Conservation (phyloP, 805 yeast species). For the Metschnikowia rubicola region DNA sequence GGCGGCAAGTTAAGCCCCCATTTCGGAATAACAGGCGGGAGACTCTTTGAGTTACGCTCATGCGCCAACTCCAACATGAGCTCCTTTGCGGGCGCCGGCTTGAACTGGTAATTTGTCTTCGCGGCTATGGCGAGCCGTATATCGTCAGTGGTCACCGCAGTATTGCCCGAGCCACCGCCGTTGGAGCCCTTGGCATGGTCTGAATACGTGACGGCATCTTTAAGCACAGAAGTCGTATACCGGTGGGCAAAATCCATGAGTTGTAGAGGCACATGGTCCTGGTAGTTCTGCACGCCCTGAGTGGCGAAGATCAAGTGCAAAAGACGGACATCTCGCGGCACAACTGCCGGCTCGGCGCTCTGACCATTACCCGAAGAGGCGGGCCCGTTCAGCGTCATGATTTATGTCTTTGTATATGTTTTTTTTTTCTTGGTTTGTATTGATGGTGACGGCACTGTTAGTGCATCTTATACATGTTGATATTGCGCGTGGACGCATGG, state of each 20-base stretch:
- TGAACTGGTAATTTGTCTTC: constrained; percentile 91
- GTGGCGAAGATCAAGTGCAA: constrained; percentile 89
- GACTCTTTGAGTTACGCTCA: constrained; percentile 82
- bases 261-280: constrained; percentile 93
- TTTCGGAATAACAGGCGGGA: constrained; percentile 87
- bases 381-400: constrained; percentile 12
- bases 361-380: constrained; percentile 7
- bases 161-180: constrained; percentile 24
- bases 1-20: constrained; percentile 96
- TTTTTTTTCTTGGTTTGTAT: too few species aligned
- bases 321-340: constrained; percentile 89
- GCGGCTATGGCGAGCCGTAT: constrained; percentile 90
- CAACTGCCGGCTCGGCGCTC: constrained; percentile 24
- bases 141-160: constrained; percentile 77
- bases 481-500: too few species aligned
- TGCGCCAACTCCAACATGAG: constrained; percentile 84
- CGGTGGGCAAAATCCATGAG: constrained; percentile 94
- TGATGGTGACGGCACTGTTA: too few species aligned
- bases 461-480: too few species aligned
- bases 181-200: constrained; percentile 64
- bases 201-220: constrained; percentile 84
- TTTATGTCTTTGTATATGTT: too few species aligned
- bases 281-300: constrained; percentile 86
- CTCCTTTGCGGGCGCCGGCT: constrained; percentile 92
- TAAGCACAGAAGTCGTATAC: constrained; percentile 80